Percentiles rank a stretch among this genome's conserved stretches.
Evolutionary conservation across 176 grass and related monocot species (phyloP).

Genomic region (Zea luxurians): DNA sequence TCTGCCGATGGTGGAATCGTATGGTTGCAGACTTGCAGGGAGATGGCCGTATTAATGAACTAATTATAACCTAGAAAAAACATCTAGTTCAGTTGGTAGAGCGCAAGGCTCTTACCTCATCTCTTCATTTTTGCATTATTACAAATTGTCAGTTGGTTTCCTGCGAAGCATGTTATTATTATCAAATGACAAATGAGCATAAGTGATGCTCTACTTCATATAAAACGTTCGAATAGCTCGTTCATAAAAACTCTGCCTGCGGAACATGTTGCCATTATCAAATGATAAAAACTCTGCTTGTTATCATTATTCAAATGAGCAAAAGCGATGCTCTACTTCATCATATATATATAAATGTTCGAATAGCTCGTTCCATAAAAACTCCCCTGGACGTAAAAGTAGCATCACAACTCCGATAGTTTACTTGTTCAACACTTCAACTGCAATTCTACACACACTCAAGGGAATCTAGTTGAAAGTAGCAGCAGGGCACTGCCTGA

Average conservation of each 20-base stretch:
- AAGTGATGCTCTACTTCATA: too few species aligned
- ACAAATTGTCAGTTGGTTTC: too few species aligned
- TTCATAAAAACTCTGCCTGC: too few species aligned
- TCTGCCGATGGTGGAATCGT: too few species aligned
- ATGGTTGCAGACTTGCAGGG: too few species aligned
- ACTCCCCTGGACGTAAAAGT: conserved; percentile 13
- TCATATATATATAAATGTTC: background rate
- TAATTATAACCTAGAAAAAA: too few species aligned
- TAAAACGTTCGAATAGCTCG: too few species aligned
- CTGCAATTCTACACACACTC: conserved; percentile 2
- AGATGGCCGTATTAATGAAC: too few species aligned
- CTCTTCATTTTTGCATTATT: too few species aligned
- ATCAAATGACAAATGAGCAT: too few species aligned
- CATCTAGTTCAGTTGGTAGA: conserved; percentile 46
- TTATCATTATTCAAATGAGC: background rate
- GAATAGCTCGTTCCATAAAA: background rate
- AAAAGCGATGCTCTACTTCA: too few species aligned
- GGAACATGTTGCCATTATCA: background rate
- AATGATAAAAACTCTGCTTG: background rate
- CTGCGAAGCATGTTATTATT: too few species aligned
- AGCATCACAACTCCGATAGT: background rate
- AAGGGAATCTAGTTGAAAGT: background rate
- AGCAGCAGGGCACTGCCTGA: conserved; percentile 14
- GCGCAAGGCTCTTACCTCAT: conserved; percentile 40
- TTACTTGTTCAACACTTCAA: conserved; percentile 21